phyloP scores from a whole-genome alignment of 2,329 filamentous ascomycete genomes.

The Clarireedia homoeocarpa region DNA sequence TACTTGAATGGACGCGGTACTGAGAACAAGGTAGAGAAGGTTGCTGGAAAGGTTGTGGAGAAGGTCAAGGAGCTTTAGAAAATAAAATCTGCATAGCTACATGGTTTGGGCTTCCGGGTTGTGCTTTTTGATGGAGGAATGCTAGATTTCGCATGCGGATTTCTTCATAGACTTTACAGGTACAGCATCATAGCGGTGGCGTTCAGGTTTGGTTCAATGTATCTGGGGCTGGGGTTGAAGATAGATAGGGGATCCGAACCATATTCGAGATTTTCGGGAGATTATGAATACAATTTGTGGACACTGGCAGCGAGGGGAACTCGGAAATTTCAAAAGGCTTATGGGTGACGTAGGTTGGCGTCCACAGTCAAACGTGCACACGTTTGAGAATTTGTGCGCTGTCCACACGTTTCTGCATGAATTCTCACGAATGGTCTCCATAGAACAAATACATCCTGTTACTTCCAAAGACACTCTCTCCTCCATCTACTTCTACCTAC shows the following conservation, averaged over 20 bases:
- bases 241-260: background rate
- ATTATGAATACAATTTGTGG: background rate
- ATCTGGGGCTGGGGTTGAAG: background rate
- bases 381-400: too few species aligned
- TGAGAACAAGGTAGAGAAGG: constrained; percentile 1
- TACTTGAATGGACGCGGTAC: constrained; percentile 24
- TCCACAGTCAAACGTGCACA: too few species aligned
- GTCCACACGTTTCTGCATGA: background rate
- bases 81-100: background rate
- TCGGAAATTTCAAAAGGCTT: too few species aligned
- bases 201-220: constrained; percentile 10
- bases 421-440: too few species aligned
- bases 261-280: background rate
- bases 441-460: too few species aligned
- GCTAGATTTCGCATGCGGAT: constrained; percentile 1
- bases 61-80: constrained; percentile 8
- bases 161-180: constrained; percentile 3
- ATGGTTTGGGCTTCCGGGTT: background rate
- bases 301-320: too few species aligned
- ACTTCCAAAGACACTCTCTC: too few species aligned
- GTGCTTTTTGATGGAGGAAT: background rate
- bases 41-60: background rate
- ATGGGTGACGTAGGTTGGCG: constrained; percentile 1
- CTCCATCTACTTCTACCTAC: too few species aligned
- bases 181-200: constrained; percentile 15